Conservation (phyloP, 164 flowering plant genomes). For the Dillenia suffruticosa region DNA sequence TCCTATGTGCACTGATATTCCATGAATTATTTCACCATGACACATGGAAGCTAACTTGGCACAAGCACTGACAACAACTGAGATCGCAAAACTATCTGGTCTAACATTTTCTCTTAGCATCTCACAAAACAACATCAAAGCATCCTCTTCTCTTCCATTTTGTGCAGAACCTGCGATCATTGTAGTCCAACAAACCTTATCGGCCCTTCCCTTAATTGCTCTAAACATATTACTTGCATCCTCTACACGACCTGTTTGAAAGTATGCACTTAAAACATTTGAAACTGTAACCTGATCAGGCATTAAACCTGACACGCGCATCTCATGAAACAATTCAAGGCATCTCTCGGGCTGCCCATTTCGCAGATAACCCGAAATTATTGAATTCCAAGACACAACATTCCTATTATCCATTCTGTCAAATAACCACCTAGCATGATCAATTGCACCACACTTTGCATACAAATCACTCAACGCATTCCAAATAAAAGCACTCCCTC, state of each 20-base stretch:
- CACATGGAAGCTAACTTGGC: constrained; percentile 25
- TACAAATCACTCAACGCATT: constrained; percentile 38
- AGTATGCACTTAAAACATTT: constrained; percentile 23
- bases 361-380: constrained; percentile 18
- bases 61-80: constrained; percentile 24
- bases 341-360: constrained; percentile 28
- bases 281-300: constrained; percentile 34
- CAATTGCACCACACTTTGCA: constrained; percentile 32
- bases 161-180: constrained; percentile 34
- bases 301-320: constrained; percentile 18
- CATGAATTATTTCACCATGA: constrained; percentile 30
- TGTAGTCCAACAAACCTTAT: constrained; percentile 38
- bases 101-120: constrained; percentile 24
- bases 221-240: constrained; percentile 23
- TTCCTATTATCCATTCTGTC: constrained; percentile 18
- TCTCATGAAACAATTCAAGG: constrained; percentile 23
- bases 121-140: constrained; percentile 15
- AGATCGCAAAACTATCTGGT: constrained; percentile 30
- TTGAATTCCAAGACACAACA: too few species aligned
- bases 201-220: constrained; percentile 17
- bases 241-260: constrained; percentile 18
- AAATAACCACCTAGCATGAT: constrained; percentile 28
- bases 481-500: constrained; percentile 23
- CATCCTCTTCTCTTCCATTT: constrained; percentile 32
- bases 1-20: constrained; percentile 20